phyloP scores from a whole-genome alignment of 208 protist genomes.

The Trichomonas gallinae region DNA sequence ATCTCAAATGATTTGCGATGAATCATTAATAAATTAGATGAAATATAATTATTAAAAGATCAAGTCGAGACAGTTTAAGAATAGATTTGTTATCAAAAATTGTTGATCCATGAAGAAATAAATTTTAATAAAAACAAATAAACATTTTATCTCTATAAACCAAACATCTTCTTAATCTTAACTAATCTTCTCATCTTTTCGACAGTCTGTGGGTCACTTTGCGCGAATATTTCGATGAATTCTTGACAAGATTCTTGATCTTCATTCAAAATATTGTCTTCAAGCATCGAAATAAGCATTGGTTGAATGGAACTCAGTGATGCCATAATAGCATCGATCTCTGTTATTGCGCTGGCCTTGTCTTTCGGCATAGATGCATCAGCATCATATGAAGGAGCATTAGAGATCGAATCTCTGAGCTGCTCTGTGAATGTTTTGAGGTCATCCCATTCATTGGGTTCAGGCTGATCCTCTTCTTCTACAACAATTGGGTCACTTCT shows the following conservation, averaged over 20 bases:
- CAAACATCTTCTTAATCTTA: neutral
- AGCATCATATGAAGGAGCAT: neutral
- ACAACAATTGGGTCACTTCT: neutral
- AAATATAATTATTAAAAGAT: no score
- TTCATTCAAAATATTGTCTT: neutral
- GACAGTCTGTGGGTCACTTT: neutral
- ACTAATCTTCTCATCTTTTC: neutral
- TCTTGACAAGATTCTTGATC: neutral
- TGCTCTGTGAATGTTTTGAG: neutral
- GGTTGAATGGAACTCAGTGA: neutral
- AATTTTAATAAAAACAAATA: neutral
- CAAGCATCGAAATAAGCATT: neutral
- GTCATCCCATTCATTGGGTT: slow-evolving; percentile 6
- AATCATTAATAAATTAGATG: no score
- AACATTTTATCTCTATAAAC: neutral
- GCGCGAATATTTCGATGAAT: neutral
- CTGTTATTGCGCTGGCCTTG: neutral
- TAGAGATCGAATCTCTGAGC: neutral
- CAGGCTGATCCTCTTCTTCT: neutral
- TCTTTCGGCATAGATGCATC: neutral
- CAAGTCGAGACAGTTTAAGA: no score
- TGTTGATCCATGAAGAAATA: no score
- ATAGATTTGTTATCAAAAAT: no score
- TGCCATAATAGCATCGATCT: neutral
- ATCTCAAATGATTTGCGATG: no score